These are phyloP conservation scores for Trypanosomatidae sp. DNA, from an alignment of 208 protist genomes.

Conservation along the genomic window DNA sequence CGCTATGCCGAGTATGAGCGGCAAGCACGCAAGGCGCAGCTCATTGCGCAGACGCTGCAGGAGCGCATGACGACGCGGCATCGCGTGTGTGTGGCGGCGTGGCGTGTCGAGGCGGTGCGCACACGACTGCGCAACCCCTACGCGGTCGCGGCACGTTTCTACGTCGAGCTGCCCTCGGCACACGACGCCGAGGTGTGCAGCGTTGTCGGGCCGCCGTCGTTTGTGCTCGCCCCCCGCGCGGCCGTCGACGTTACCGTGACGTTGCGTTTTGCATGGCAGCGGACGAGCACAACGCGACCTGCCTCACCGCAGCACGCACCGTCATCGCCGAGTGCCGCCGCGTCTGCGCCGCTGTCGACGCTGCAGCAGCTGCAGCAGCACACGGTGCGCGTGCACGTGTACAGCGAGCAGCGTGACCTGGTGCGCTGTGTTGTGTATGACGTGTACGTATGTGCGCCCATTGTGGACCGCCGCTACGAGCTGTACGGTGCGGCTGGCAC, in stretches of 20 bases:
- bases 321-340: too few species aligned
- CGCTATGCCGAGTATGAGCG: conserved; percentile 71
- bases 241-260: conserved; percentile 29
- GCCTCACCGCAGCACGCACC: too few species aligned
- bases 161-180: conserved; percentile 41
- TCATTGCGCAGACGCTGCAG: conserved; percentile 58
- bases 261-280: too few species aligned
- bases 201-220: conserved; percentile 16
- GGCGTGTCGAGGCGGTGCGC: conserved; percentile 35
- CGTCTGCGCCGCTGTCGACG: too few species aligned
- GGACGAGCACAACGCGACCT: too few species aligned
- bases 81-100: conserved; percentile 38
- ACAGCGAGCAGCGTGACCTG: conserved; percentile 48
- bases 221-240: conserved; percentile 54
- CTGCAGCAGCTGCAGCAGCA: neutral
- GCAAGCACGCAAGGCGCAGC: conserved; percentile 45
- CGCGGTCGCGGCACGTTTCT: conserved; percentile 42
- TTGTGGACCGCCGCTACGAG: conserved; percentile 79
- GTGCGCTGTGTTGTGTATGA: conserved; percentile 42
- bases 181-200: conserved; percentile 20
- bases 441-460: conserved; percentile 34
- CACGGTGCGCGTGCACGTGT: conserved; percentile 12
- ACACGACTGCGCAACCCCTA: conserved; percentile 63
- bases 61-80: conserved; percentile 56
- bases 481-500: conserved; percentile 56